Conservation (phyloP, 1,139 yeast genomes). For the Sugiyamaella xylanicola region DNA sequence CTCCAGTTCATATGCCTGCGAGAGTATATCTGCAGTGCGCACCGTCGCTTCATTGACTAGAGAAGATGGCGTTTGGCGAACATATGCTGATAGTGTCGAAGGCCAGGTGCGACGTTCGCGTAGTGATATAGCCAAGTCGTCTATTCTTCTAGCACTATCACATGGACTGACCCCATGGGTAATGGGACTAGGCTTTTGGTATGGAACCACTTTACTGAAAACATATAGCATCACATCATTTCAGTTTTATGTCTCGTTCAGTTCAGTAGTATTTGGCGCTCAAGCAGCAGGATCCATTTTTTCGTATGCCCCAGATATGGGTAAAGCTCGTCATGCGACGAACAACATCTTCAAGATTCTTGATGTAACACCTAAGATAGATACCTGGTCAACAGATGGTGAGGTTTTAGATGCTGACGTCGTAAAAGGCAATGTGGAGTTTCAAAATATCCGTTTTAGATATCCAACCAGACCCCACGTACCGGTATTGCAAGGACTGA, state of each 20-base stretch:
- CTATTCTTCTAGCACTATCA: conserved; percentile 40
- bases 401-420: conserved; percentile 41
- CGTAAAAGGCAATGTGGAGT: conserved; percentile 60
- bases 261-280: conserved; percentile 71
- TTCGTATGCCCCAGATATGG: conserved; percentile 81
- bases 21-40: conserved; percentile 42
- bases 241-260: conserved; percentile 44
- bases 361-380: conserved; percentile 65
- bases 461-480: conserved; percentile 85
- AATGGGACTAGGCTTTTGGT: conserved; percentile 46
- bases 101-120: conserved; percentile 39
- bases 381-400: conserved; percentile 58
- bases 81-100: conserved; percentile 37
- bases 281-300: conserved; percentile 85
- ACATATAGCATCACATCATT: conserved; percentile 34
- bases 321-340: conserved; percentile 57
- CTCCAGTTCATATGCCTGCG: conserved; percentile 45
- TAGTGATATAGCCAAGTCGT: conserved; percentile 35
- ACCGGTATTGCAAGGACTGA: conserved; percentile 66
- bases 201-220: conserved; percentile 42
- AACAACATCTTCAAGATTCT: conserved; percentile 74
- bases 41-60: conserved; percentile 45
- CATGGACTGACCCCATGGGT: conserved; percentile 45
- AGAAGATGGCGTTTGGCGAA: conserved; percentile 40
- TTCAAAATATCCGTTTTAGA: conserved; percentile 67